Conservation (phyloP, 2,329 filamentous ascomycete genomes). For the Neurospora sp. region DNA sequence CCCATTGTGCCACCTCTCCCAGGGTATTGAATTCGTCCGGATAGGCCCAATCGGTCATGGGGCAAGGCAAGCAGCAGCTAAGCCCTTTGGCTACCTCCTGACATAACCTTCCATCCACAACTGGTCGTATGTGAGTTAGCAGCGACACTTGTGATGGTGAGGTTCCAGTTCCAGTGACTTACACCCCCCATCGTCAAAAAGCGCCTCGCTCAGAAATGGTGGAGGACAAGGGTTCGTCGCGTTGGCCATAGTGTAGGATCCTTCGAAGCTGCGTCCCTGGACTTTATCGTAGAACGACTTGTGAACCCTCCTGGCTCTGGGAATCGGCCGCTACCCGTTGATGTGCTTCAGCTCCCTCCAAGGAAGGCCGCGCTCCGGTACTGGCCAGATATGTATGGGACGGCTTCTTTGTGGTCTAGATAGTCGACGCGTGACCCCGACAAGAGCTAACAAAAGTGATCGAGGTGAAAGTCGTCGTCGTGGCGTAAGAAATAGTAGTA, state of each 20-base stretch:
- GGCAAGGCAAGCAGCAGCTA: constrained; percentile 83
- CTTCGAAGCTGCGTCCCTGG: background rate
- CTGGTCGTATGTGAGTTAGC: constrained; percentile 29
- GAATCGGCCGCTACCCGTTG: background rate
- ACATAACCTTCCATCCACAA: constrained; percentile 46
- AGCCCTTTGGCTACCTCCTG: constrained; percentile 32
- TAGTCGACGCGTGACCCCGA: background rate
- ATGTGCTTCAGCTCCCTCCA: background rate
- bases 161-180: constrained; percentile 7
- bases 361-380: background rate
- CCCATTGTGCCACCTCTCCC: constrained; percentile 65
- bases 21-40: constrained; percentile 49
- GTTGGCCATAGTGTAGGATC: background rate
- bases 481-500: background rate
- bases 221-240: constrained; percentile 10
- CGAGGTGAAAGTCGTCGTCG: background rate
- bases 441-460: background rate
- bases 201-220: constrained; percentile 13
- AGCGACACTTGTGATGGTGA: background rate
- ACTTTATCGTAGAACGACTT: background rate
- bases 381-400: background rate
- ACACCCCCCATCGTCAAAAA: constrained; percentile 17
- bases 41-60: constrained; percentile 68
- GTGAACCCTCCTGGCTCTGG: background rate
- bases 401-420: background rate